A percentile compares a stretch with the other conserved stretches of the same genome.
phyloP scores from a whole-genome alignment of 139 green algal species.

The Parachlorella kessleri region DNA sequence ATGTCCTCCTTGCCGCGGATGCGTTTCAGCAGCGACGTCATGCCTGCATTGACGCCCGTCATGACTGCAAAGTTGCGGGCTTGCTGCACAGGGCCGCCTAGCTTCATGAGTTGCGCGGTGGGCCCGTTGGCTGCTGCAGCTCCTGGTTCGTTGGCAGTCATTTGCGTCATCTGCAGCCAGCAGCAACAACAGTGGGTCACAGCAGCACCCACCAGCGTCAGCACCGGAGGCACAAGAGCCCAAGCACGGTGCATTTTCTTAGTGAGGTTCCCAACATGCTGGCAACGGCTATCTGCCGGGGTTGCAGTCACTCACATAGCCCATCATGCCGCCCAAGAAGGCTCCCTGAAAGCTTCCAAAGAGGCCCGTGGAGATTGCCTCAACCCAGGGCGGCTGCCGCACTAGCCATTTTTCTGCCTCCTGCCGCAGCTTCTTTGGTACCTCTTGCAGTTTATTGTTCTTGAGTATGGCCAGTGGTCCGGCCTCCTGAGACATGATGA shows the following conservation, averaged over 20 bases:
- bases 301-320: conserved; percentile 64
- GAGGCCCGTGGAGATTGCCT: conserved; percentile 57
- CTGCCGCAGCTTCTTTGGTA: conserved; percentile 39
- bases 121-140: background rate
- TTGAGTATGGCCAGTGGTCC: conserved; percentile 5
- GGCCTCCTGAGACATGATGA: background rate
- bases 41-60: conserved; percentile 86
- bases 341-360: conserved; percentile 37
- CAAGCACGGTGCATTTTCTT: too few species aligned
- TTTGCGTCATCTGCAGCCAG: background rate
- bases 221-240: too few species aligned
- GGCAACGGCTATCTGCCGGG: too few species aligned
- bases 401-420: conserved; percentile 57
- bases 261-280: too few species aligned
- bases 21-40: conserved; percentile 75
- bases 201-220: too few species aligned
- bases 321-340: conserved; percentile 77
- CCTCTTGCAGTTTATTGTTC: conserved; percentile 4
- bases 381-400: conserved; percentile 59
- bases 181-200: background rate
- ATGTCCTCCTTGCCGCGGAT: conserved; percentile 81
- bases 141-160: background rate
- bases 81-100: conserved; percentile 70
- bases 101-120: conserved; percentile 54
- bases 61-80: conserved; percentile 96